phyloP scores from a whole-genome alignment of 768 basidiomycete genomes.

The Amyloporia xantha region DNA sequence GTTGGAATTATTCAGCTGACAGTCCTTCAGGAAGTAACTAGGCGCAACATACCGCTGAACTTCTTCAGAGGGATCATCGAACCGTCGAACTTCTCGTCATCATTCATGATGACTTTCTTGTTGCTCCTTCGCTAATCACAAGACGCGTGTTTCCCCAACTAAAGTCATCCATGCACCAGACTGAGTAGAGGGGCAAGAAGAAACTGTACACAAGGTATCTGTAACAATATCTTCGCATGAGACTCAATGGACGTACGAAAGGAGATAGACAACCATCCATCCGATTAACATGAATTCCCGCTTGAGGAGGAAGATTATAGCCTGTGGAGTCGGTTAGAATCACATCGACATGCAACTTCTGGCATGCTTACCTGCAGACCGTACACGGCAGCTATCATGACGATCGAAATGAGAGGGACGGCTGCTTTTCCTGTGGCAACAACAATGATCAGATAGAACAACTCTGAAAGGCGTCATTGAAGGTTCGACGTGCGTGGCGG shows the following conservation, averaged over 20 bases:
- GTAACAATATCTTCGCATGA: too few relatives aligned
- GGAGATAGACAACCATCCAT: constrained; percentile 52
- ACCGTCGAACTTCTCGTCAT: constrained; percentile 95
- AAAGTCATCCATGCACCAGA: constrained; percentile 99
- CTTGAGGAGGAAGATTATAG: constrained; percentile 83
- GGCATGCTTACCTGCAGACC: constrained; percentile 78
- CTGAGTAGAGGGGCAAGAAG: constrained; percentile 88
- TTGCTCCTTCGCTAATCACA: constrained; percentile 85
- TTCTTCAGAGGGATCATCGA: constrained; percentile 98
- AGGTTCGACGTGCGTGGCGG: too few relatives aligned
- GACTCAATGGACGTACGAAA: too few relatives aligned
- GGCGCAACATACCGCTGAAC: constrained; percentile 72
- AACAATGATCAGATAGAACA: constrained; percentile 80
- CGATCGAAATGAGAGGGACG: constrained; percentile 75
- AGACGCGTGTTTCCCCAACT: constrained; percentile 92
- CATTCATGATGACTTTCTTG: constrained; percentile 93
- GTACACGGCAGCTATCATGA: constrained; percentile 93
- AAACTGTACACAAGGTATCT: constrained; percentile 85
- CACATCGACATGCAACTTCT: too few relatives aligned
- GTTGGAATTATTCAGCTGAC: constrained; percentile 11
- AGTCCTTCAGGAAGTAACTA: neutral
- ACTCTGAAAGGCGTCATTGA: constrained; percentile 37
- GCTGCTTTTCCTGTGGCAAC: constrained; percentile 56
- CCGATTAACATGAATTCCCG: constrained; percentile 99
- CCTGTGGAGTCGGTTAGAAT: too few relatives aligned